A percentile compares a stretch with the other conserved stretches of the same genome.
Conservation (phyloP, 139 green algal species). For the Picochlorum sp. region DNA sequence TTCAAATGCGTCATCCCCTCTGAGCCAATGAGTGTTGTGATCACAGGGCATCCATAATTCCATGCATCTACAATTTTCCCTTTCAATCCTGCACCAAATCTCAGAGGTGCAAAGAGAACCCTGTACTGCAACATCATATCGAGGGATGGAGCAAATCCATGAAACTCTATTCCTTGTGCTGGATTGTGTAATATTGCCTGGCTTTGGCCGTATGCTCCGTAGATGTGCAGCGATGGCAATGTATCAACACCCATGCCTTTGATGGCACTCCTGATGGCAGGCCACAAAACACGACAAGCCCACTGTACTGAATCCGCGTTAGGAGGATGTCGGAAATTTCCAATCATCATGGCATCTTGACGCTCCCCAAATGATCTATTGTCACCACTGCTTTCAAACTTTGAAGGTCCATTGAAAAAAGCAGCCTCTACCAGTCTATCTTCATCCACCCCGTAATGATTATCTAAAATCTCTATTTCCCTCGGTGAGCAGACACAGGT, state of each 20-base stretch:
- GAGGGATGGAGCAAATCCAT: conserved; percentile 36
- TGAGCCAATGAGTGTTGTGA: conserved; percentile 44
- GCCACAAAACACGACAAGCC: conserved; percentile 41
- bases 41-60: conserved; percentile 43
- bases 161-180: conserved; percentile 24
- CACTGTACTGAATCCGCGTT: conserved; percentile 50
- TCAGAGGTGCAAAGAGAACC: conserved; percentile 46
- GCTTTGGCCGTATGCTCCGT: conserved; percentile 32
- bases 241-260: background rate
- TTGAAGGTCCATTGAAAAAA: conserved; percentile 21
- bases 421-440: conserved; percentile 44
- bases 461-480: conserved; percentile 34
- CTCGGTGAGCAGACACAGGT: conserved; percentile 49
- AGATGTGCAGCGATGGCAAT: conserved; percentile 42
- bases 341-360: conserved; percentile 52
- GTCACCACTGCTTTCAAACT: background rate
- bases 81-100: conserved; percentile 59
- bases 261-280: conserved; percentile 28
- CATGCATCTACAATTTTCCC: conserved; percentile 61
- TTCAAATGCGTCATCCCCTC: conserved; percentile 30
- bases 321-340: conserved; percentile 51
- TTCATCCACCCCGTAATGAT: conserved; percentile 27
- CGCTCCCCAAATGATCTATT: conserved; percentile 12
- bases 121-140: conserved; percentile 39
- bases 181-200: conserved; percentile 26